Conservation (phyloP, 2,329 filamentous ascomycete species). For the Coniochaeta pulveracea region DNA sequence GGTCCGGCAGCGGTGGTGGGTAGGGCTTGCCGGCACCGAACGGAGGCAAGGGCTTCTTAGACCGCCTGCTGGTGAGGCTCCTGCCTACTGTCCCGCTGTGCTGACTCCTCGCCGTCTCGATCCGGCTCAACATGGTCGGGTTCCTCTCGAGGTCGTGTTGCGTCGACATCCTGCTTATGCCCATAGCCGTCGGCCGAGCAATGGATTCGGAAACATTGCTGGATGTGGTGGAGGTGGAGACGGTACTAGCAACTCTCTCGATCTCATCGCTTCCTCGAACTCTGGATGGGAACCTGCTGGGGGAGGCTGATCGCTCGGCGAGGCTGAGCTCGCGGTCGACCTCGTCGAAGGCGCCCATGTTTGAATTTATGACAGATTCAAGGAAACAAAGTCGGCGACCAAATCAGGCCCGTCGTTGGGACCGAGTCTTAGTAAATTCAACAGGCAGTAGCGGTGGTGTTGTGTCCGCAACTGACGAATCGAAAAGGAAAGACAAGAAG, state of each 20-base stretch:
- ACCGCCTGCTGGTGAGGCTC: slow-evolving; percentile 27
- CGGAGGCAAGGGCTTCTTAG: slow-evolving; percentile 47
- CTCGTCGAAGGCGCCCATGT: slow-evolving; percentile 36
- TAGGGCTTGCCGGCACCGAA: slow-evolving; percentile 68
- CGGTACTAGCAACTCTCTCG: slow-evolving; percentile 45
- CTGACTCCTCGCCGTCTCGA: slow-evolving; percentile 59
- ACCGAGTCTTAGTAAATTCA: too few relatives aligned
- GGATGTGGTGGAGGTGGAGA: slow-evolving; percentile 37
- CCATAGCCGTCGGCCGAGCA: slow-evolving; percentile 24
- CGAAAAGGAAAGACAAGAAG: background rate
- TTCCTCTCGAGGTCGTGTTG: slow-evolving; percentile 58
- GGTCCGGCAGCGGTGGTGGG: slow-evolving; percentile 56
- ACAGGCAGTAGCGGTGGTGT: background rate
- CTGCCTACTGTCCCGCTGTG: slow-evolving; percentile 62
- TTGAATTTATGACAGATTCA: too few relatives aligned
- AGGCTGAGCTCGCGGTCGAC: slow-evolving; percentile 41
- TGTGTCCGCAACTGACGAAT: background rate
- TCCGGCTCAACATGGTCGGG: slow-evolving; percentile 57
- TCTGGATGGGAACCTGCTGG: slow-evolving; percentile 16
- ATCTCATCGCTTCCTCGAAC: slow-evolving; percentile 40
- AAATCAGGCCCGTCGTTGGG: too few relatives aligned
- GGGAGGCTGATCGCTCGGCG: slow-evolving; percentile 42
- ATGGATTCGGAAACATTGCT: slow-evolving; percentile 27
- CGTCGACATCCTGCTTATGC: slow-evolving; percentile 52
- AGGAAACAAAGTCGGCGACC: too few relatives aligned